These are phyloP conservation scores for Globisporangium apiculatum DNA, from an alignment of 352 stramenopile species.

Conservation along the genomic window DNA sequence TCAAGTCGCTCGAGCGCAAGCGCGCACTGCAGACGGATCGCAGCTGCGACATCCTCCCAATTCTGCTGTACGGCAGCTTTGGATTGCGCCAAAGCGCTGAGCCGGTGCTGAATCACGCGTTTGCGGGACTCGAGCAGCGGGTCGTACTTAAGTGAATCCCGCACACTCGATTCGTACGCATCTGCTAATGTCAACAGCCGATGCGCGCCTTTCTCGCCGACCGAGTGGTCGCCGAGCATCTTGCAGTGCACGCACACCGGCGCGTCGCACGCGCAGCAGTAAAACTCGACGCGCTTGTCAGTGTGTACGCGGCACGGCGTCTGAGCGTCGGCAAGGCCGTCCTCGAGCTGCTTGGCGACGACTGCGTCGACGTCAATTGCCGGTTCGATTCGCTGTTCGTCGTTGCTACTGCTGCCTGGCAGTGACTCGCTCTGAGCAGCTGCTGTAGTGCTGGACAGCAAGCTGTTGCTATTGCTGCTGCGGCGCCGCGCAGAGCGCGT, in stretches of 20 bases:
- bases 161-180: conserved; percentile 58
- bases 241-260: conserved; percentile 77
- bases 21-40: conserved; percentile 46
- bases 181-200: conserved; percentile 53
- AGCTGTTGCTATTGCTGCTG: conserved; percentile 13
- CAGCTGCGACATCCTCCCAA: conserved; percentile 31
- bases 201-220: conserved; percentile 68
- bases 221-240: conserved; percentile 74
- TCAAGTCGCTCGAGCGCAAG: conserved; percentile 38
- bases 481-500: conserved; percentile 19
- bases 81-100: conserved; percentile 27
- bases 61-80: conserved; percentile 35
- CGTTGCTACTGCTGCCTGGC: background rate
- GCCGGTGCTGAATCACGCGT: conserved; percentile 48
- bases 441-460: no score
- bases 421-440: no score
- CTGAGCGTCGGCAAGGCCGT: conserved; percentile 23
- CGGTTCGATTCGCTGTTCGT: background rate
- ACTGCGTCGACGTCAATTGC: conserved; percentile 20
- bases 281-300: conserved; percentile 70
- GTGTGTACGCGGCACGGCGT: conserved; percentile 33
- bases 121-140: conserved; percentile 62
- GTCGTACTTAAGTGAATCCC: conserved; percentile 55
- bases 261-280: conserved; percentile 48
- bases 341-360: conserved; percentile 43